Percentiles rank a stretch among this genome's conserved stretches.
Conservation (phyloP, 495 filamentous ascomycete species). For the Podospora conica region DNA sequence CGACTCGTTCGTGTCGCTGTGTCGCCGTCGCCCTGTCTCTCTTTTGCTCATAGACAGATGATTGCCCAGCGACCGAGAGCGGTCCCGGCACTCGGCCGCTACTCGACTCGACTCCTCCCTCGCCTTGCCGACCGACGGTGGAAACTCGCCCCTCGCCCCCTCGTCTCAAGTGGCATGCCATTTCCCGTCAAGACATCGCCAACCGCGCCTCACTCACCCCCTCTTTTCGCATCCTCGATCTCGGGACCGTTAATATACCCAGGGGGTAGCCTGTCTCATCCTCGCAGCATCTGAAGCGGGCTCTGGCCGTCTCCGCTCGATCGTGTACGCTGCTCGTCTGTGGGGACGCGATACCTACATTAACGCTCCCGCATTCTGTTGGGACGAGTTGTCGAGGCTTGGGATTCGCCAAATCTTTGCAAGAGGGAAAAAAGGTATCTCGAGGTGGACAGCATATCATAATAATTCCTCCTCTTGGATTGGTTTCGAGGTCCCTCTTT, state of each 20-base stretch:
- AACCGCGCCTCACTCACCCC: neutral
- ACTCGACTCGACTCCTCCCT: neutral
- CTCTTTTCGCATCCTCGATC: neutral
- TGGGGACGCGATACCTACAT: neutral
- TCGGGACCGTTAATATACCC: neutral
- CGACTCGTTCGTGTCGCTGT: neutral
- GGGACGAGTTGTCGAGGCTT: neutral
- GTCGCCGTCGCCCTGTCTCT: neutral
- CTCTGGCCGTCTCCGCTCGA: neutral
- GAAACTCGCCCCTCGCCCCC: no score
- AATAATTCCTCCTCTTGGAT: neutral
- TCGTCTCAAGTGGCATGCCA: neutral
- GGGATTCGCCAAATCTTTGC: neutral
- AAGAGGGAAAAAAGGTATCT: neutral
- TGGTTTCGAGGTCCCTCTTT: neutral
- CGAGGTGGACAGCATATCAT: neutral
- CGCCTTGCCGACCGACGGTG: neutral
- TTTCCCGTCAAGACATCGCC: neutral
- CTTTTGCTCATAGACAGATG: neutral
- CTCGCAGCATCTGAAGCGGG: neutral
- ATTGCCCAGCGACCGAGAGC: neutral
- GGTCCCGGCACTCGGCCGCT: neutral
- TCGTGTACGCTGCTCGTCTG: neutral
- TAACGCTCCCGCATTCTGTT: conserved; percentile 1
- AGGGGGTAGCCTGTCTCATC: neutral